These are phyloP conservation scores for Pisolithus tinctorius DNA, from an alignment of 768 basidiomycete species.

Conservation along the genomic window DNA sequence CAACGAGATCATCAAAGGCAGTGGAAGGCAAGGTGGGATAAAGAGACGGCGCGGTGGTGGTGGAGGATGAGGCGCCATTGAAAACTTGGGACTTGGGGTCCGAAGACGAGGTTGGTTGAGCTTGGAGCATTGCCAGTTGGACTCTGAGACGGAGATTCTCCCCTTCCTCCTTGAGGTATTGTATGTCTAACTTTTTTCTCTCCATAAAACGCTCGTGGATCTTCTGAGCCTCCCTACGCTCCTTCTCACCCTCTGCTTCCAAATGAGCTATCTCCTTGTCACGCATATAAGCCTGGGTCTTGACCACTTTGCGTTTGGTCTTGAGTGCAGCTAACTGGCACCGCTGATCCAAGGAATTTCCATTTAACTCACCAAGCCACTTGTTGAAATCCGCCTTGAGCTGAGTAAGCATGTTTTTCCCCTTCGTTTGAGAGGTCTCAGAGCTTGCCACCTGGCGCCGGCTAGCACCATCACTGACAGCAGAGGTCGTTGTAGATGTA, in stretches of 20 bases:
- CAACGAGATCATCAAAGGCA: no score
- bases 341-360: not conserved
- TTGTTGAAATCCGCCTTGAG: not conserved
- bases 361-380: not conserved
- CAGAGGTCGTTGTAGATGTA: no score
- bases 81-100: no score
- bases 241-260: not conserved
- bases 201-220: not conserved
- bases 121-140: no score
- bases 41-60: no score
- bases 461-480: no score
- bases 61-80: no score
- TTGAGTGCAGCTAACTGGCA: not conserved
- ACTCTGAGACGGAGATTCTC: no score
- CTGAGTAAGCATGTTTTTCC: not conserved
- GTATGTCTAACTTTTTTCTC: not conserved
- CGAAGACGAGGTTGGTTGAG: no score
- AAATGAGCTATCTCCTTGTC: not conserved
- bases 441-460: no score
- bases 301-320: not conserved
- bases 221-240: not conserved
- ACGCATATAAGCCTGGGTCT: not conserved
- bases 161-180: not conserved
- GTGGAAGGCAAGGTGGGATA: no score
- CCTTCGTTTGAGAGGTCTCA: not conserved